phyloP scores from a whole-genome alignment of 1,284 basidiomycete species.

The Sphaerobolus stellatus region DNA sequence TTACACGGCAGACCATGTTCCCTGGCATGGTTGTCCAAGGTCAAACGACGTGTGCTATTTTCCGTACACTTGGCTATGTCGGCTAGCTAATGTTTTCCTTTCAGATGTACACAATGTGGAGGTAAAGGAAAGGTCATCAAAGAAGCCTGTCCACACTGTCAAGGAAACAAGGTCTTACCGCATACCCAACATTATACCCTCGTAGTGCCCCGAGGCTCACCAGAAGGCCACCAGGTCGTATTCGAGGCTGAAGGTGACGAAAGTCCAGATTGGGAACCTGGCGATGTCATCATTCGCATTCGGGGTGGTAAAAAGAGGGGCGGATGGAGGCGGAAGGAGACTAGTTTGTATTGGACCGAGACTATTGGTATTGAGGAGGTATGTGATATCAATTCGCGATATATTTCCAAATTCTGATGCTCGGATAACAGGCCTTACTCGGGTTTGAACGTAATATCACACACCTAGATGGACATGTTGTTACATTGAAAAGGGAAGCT shows the following conservation, averaged over 20 bases:
- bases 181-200: constrained; percentile 80
- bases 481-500: constrained; percentile 67
- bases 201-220: constrained; percentile 83
- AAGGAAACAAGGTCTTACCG: constrained; percentile 80
- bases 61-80: not conserved
- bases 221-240: constrained; percentile 87
- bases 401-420: constrained; percentile 15
- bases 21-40: constrained; percentile 91
- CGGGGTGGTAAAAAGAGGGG: constrained; percentile 73
- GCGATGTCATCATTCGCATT: constrained; percentile 85
- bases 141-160: constrained; percentile 76
- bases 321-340: constrained; percentile 84
- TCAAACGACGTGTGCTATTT: constrained; percentile 55
- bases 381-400: constrained; percentile 21
- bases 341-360: constrained; percentile 86
- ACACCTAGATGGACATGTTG: constrained; percentile 85
- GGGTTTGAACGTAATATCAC: constrained; percentile 85
- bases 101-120: constrained; percentile 65
- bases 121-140: constrained; percentile 81
- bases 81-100: not conserved
- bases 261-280: constrained; percentile 88
- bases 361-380: constrained; percentile 89
- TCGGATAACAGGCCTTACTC: constrained; percentile 59
- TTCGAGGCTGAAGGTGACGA: constrained; percentile 95
- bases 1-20: constrained; percentile 91